These are phyloP conservation scores for Leccinum uliginosum DNA, from an alignment of 768 basidiomycete genomes.

Conservation along the genomic window DNA sequence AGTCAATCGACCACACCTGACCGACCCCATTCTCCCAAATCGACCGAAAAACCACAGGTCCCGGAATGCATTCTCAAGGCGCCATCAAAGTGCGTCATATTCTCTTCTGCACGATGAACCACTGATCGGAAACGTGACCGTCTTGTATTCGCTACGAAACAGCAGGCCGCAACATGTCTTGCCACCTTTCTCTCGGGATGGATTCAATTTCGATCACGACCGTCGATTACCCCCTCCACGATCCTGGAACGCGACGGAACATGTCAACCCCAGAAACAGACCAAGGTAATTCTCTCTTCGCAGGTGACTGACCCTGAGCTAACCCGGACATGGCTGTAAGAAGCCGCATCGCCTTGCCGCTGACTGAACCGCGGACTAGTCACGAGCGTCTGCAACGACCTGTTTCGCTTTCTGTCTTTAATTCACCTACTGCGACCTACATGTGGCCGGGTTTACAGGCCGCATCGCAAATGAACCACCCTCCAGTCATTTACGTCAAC, in stretches of 20 bases:
- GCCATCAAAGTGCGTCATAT: conserved; percentile 25
- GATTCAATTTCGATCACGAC: conserved; percentile 32
- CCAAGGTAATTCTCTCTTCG: conserved; percentile 20
- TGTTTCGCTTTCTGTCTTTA: conserved; percentile 38
- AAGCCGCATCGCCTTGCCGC: conserved; percentile 20
- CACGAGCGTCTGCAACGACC: conserved; percentile 29
- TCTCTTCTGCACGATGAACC: conserved; percentile 8
- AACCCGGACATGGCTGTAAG: conserved; percentile 15
- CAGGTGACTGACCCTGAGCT: conserved; percentile 13
- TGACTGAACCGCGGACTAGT: conserved; percentile 18
- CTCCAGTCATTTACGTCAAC: conserved; percentile 38
- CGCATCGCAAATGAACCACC: conserved; percentile 39
- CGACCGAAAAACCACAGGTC: conserved; percentile 17
- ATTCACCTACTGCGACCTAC: conserved; percentile 42
- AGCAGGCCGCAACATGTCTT: conserved; percentile 32
- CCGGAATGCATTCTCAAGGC: conserved; percentile 21
- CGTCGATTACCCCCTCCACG: conserved; percentile 30
- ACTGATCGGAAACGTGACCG: conserved; percentile 24
- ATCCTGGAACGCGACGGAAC: conserved; percentile 26
- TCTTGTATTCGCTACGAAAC: conserved; percentile 23
- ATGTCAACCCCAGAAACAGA: conserved; percentile 20
- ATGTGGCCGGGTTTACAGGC: conserved; percentile 45
- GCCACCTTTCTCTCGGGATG: conserved; percentile 30
- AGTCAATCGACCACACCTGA: conserved; percentile 16
- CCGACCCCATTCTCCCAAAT: conserved; percentile 17